Evolutionary conservation across 2,329 filamentous ascomycete genomes (phyloP).

Genomic region (Nemania bipapillata): DNA sequence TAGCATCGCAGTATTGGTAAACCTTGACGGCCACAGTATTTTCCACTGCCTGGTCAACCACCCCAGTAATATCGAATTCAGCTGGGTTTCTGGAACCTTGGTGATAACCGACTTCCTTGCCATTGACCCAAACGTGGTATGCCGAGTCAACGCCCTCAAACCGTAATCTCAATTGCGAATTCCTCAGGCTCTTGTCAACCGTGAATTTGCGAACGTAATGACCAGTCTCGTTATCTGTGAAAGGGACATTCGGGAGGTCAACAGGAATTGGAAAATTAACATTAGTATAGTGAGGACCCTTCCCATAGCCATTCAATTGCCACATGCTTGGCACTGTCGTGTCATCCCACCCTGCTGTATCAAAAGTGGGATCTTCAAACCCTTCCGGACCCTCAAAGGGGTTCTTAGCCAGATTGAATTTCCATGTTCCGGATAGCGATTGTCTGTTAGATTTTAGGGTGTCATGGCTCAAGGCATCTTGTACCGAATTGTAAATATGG

Average conservation of each 20-base stretch:
- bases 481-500: conserved; percentile 60
- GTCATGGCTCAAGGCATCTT: conserved; percentile 60
- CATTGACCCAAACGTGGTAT: conserved; percentile 72
- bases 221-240: conserved; percentile 65
- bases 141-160: conserved; percentile 73
- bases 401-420: conserved; percentile 57
- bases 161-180: conserved; percentile 63
- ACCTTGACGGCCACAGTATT: conserved; percentile 67
- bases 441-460: conserved; percentile 51
- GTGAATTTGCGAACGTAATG: conserved; percentile 64
- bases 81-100: conserved; percentile 70
- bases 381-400: conserved; percentile 54
- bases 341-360: conserved; percentile 57
- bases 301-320: conserved; percentile 75
- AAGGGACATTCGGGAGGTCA: conserved; percentile 67
- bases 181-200: conserved; percentile 54
- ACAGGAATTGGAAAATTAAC: conserved; percentile 73
- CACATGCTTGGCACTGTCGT: conserved; percentile 75
- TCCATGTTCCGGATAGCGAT: conserved; percentile 62
- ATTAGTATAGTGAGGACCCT: conserved; percentile 73
- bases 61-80: conserved; percentile 68
- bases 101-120: conserved; percentile 67
- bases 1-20: conserved; percentile 70
- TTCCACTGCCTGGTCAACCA: conserved; percentile 54
- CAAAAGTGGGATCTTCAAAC: conserved; percentile 49